phyloP scores from a whole-genome alignment of 108 stramenopile genomes.

The Cylindrotheca closterium region DNA sequence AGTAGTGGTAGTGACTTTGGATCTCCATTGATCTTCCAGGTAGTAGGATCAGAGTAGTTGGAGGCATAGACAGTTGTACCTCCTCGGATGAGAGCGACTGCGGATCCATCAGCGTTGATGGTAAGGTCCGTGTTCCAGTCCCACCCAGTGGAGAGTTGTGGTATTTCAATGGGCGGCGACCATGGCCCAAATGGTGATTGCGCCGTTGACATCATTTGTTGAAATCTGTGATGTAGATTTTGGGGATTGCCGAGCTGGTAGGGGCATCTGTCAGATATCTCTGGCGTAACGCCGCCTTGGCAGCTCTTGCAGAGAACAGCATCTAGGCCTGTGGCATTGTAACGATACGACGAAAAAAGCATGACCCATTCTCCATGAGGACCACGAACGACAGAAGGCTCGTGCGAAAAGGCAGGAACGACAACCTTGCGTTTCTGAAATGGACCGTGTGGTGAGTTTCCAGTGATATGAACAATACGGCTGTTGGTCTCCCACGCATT shows the following conservation, averaged over 20 bases:
- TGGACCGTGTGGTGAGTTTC: slow-evolving; percentile 1
- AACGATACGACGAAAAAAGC: slow-evolving; percentile 8
- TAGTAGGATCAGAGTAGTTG: not conserved
- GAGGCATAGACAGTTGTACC: not conserved
- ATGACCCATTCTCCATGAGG: slow-evolving; percentile 14
- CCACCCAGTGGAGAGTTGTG: slow-evolving; percentile 2
- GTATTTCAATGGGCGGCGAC: slow-evolving; percentile 8
- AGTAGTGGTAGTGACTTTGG: not conserved
- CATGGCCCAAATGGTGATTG: slow-evolving; percentile 3
- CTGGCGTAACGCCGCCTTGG: not conserved
- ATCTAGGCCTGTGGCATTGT: slow-evolving; percentile 1
- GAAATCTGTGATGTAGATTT: slow-evolving; percentile 2
- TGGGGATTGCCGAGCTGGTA: slow-evolving; percentile 2
- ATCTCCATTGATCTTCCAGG: not conserved
- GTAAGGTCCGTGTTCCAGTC: slow-evolving; percentile 13
- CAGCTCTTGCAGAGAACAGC: not conserved
- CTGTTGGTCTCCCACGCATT: slow-evolving; percentile 8
- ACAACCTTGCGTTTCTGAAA: not conserved
- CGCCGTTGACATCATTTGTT: slow-evolving; percentile 7
- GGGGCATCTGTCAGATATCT: not conserved
- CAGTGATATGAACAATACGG: slow-evolving; percentile 7
- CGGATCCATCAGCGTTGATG: slow-evolving; percentile 1
- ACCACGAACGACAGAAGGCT: slow-evolving; percentile 5
- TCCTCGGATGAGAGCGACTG: slow-evolving; percentile 9
- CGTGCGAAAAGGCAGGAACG: slow-evolving; percentile 3